Evolutionary conservation across 1,284 basidiomycete genomes (phyloP), one percentile per base, ranked within the genome.

Genomic region (Caloboletus firmus): DNA sequence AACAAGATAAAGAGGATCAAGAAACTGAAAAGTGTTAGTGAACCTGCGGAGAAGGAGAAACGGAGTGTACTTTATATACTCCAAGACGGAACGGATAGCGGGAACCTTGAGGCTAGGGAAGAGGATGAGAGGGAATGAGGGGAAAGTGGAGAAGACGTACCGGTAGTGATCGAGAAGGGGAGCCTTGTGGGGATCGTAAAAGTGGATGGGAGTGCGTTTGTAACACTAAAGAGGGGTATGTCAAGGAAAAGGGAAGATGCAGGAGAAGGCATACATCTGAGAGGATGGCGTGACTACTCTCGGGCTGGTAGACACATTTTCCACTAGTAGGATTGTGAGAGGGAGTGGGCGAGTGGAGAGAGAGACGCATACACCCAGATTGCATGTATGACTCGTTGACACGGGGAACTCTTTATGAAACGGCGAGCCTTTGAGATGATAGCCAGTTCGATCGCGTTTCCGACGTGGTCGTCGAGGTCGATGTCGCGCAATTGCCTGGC

Each of bases 131-230:
- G 9, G n/a, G 20, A 17, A 30, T 5, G 3, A 0, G 9, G 13
- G n/a, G 20, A 37, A 32, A 12, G 10, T 18, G 39, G 18, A 17
- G 15, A 31, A 13, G 20, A 58, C 78, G 44, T 55, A 89, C 89
- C 92, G 84, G 64, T 96, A 95, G 70, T 98, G 95, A 67, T 98
- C 94, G 5, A 98, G 80, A 26, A 97, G 71, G 12, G 95, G 93
- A 0, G 95, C 94, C 66, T 86, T 93, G 67, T 93, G 87, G 1
- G 95, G 95, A 67, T 98, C 93, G 71, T 97, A 97, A 64, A 96
- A 91, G 71, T 95, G 91, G 35, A 97, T 84, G 2, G 95, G 93
- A 32, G 84, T 91, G 49, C 88, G 83, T 76, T 97, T 97, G 74
- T 97, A 98, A 36, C 91, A 95, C 91, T 96, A 65, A 45, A 52